Percentiles rank a stretch among this genome's conserved stretches.
Evolutionary conservation across 192 early-diverging fungal genomes (phyloP).

Genomic region (Gamsiella multidivaricata): DNA sequence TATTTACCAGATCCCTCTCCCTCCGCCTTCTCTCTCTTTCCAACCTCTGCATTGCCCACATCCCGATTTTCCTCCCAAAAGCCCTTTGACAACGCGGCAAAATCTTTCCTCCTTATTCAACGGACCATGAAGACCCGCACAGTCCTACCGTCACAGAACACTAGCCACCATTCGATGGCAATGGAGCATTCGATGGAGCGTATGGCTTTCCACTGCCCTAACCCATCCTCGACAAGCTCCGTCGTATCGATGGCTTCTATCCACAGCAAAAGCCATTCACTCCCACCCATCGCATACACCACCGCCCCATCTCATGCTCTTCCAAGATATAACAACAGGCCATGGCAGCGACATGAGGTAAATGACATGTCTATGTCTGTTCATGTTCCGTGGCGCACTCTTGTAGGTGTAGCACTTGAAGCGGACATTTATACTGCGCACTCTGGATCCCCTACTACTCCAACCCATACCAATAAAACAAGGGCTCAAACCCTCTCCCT

Average conservation of each 20-base stretch:
- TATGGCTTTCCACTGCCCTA: constrained; percentile 24
- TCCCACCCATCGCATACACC: not conserved
- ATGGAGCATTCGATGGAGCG: constrained; percentile 46
- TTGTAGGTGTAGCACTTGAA: no score
- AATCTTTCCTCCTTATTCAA: not conserved
- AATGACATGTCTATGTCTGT: no score
- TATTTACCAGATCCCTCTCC: not conserved
- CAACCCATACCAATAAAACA: no score
- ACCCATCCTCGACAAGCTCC: constrained; percentile 22
- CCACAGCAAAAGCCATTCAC: not conserved
- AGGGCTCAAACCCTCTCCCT: no score
- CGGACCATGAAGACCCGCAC: constrained; percentile 28
- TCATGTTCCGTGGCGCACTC: no score
- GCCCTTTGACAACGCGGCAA: no score
- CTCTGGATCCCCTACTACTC: no score
- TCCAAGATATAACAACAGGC: constrained; percentile 18
- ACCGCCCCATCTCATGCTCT: not conserved
- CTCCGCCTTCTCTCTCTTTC: not conserved
- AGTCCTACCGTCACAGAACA: constrained; percentile 33
- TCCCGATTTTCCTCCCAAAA: no score
- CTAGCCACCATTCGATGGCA: constrained; percentile 30
- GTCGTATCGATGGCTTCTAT: constrained; percentile 16
- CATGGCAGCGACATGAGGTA: constrained; percentile 51
- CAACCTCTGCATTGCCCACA: no score
- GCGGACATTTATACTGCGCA: no score